Base-by-base conservation (phyloP, 106 monocot genomes). In the Dendrobium officinale region DNA sequence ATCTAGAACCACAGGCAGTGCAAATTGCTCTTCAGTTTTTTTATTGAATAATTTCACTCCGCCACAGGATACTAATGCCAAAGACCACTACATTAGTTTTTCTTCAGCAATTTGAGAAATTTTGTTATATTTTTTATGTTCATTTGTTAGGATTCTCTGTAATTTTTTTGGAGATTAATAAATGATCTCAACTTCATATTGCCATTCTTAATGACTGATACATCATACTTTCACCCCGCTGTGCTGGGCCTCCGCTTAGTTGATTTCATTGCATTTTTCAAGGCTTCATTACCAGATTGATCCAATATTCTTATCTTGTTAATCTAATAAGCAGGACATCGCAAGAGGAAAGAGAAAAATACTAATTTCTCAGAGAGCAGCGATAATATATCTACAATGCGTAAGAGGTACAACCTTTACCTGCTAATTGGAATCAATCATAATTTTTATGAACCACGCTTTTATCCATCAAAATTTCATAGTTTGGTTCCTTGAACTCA, bases 201-300 rank as follows among this genome's bases (percentile, higher is more conserved):
- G 6, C 0, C 45, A 45, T 7, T 45, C 8, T 45, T 45, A 6
- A 8, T 45, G 45, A 9, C 8, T 6, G 45, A 45, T 45, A 45
- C 45, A 45, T 0, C 9, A 4, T 44, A 44, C 44, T 45, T 45
- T 45, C 45, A 45, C 9, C 8, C 45, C 6, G 45, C 4, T 45
- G 51, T 51, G 51, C 13, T 51, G 0, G 51, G 51, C 51, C 51
- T 51, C 6, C 7, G 37, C 70, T 37, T 70, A 1, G 33, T 33
- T 70, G 68, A 70, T 70, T 70, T 70, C 33, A 70, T 31, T 33
- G 31, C 68, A 70, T 70, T 33, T 70, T 70, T 70, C 3, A 22
- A 15, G 31, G 27, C 31, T 27, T 8, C 19, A 74, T 74, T 74
- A 31, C 40, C 8, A 43, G 27, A 40, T 16, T 74, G 9, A 44